Conservation (phyloP, 495 filamentous ascomycete species). For the Neurospora hispaniola region DNA sequence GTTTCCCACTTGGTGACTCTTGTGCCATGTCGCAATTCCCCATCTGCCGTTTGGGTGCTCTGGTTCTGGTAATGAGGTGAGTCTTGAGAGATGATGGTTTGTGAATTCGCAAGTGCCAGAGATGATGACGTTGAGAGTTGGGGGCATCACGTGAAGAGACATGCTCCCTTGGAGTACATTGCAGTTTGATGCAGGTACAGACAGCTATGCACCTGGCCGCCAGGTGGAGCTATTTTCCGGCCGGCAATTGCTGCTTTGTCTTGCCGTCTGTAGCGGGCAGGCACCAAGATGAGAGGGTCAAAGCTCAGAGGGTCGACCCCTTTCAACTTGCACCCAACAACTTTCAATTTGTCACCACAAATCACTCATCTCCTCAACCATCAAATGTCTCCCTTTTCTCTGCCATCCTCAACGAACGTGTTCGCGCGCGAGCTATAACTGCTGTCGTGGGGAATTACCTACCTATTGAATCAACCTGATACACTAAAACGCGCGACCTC, state of each 20-base stretch:
- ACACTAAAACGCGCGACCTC: neutral
- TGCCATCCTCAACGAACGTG: neutral
- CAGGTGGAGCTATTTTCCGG: neutral
- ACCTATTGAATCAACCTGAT: neutral
- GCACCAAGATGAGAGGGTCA: neutral
- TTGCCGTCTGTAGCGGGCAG: neutral
- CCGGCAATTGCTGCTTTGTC: neutral
- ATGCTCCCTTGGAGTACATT: neutral
- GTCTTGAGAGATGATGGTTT: neutral
- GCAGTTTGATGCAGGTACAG: neutral
- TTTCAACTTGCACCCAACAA: neutral
- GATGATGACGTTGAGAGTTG: neutral
- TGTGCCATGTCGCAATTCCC: neutral
- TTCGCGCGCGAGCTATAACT: too few species aligned
- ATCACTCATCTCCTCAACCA: neutral
- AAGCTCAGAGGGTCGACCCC: neutral
- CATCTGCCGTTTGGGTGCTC: neutral
- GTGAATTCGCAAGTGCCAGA: neutral
- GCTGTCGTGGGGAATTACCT: neutral
- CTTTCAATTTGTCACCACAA: neutral
- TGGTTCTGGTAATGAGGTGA: neutral
- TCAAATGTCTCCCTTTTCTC: neutral
- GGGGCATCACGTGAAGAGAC: neutral
- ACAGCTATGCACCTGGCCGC: neutral
- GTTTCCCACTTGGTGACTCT: neutral